Evolutionary conservation across 768 basidiomycete genomes (phyloP), one percentile per base, ranked within the genome.

Genomic region (Agaricus bisporus): DNA sequence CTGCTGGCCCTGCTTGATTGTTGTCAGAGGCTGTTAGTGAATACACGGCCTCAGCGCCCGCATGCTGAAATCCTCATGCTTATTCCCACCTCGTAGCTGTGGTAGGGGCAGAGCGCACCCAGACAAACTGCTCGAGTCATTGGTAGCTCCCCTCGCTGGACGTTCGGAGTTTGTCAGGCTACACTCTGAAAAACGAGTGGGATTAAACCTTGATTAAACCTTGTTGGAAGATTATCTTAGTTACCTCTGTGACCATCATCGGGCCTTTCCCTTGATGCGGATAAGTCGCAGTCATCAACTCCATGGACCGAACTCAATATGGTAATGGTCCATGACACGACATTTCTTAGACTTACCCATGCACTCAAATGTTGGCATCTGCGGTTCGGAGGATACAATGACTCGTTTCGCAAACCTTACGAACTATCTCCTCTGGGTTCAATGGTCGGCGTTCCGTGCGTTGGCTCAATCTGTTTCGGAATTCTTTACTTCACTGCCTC

Each of bases 21-120:
- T 37, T 48, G 46, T 48, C 53, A 54, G 25, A 54, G 53, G 53
- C 53, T 54, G 53, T 54, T 35, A 39, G 20, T n/a, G n/a, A n/a
- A n/a, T 37, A 15, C 20, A 42, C n/a, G 18, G 17, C 18, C 14
- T 17, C 22, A 22, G 22, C 22, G 22, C 22, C 22, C 22, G 2
- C 1, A 4, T 22, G n/a, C n/a, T n/a, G n/a, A n/a, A n/a, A 22
- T 22, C 22, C 4, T 22, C 4, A 22, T 22, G 22, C 22, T 22
- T 4, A 22, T 22, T 22, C 2, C 22, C 22, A 22, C 22, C 22
- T 22, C 22, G 22, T 22, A 22, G 22, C 4, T 22, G 22, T 22
- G 22, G 22, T 22, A 22, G 22, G 22, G 22, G 22, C 22, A 22
- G 22, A 22, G 22, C 1, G 4, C 1, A 22, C 22, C 22, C 22